Conservation (phyloP, 164 flowering plant species). For the Nymphaea thermarum region DNA sequence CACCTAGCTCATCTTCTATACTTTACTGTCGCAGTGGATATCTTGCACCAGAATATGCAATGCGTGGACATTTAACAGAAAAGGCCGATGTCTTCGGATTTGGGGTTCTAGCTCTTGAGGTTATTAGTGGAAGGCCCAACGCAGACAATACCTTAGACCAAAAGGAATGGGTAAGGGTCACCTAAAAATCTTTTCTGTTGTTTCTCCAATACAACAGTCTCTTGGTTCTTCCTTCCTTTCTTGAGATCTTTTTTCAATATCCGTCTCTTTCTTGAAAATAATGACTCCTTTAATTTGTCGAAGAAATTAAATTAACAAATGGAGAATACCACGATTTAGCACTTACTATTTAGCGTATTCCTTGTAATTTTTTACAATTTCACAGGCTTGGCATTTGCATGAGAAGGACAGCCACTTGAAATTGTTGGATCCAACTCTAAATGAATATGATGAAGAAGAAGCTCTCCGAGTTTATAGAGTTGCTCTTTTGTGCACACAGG, state of each 20-base stretch:
- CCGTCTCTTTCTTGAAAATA: background rate
- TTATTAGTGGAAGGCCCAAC: slow-evolving; percentile 20
- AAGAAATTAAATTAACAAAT: background rate
- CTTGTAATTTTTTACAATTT: background rate
- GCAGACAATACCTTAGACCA: slow-evolving; percentile 11
- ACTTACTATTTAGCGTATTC: too few relatives aligned
- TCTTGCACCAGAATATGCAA: slow-evolving; percentile 26
- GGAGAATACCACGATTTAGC: too few relatives aligned
- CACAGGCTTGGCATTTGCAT: slow-evolving; percentile 40
- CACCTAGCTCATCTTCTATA: background rate
- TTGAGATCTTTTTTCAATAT: too few relatives aligned
- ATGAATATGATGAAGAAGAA: slow-evolving; percentile 20
- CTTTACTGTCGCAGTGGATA: slow-evolving; percentile 12
- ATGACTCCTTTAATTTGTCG: background rate
- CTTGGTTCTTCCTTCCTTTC: background rate
- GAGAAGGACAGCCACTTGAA: slow-evolving; percentile 25
- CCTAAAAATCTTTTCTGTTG: too few relatives aligned
- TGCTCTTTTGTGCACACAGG: slow-evolving; percentile 40
- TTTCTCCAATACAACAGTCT: too few relatives aligned
- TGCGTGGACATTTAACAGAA: slow-evolving; percentile 24
- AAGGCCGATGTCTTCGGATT: slow-evolving; percentile 24
- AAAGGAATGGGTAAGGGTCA: slow-evolving; percentile 15
- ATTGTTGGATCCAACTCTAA: slow-evolving; percentile 25
- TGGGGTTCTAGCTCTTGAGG: slow-evolving; percentile 21
- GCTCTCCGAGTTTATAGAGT: slow-evolving; percentile 25